These are phyloP conservation scores for Aquilaria yunnanensis DNA, from an alignment of 345 rosid species.

Conservation along the genomic window DNA sequence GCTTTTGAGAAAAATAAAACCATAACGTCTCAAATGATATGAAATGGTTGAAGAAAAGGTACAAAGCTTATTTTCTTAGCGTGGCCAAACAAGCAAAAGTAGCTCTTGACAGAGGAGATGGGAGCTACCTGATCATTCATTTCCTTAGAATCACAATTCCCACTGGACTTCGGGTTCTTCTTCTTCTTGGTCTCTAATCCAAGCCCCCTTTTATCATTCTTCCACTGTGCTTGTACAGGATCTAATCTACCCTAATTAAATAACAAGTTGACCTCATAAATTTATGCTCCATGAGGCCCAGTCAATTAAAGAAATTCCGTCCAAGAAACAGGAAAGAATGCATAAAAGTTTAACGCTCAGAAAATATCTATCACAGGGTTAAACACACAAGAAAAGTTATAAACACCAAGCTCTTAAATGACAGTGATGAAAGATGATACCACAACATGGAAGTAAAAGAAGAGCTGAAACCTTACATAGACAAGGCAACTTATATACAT, in stretches of 20 bases:
- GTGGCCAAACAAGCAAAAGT: too few species aligned
- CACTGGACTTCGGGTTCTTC: constrained; percentile 22
- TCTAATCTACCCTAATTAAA: constrained; percentile 69
- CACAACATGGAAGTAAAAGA: too few species aligned
- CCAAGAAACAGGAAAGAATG: neutral
- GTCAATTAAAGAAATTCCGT: neutral
- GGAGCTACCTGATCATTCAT: constrained; percentile 28
- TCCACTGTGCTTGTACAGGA: constrained; percentile 48
- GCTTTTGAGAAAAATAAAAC: neutral
- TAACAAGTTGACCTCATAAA: constrained; percentile 5
- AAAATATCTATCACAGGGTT: neutral
- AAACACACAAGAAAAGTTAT: neutral
- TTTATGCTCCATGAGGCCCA: neutral
- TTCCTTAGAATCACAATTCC: constrained; percentile 15
- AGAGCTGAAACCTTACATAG: too few species aligned
- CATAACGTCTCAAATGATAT: neutral
- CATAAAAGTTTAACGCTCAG: too few species aligned
- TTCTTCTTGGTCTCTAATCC: constrained; percentile 63
- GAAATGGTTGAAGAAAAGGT: neutral
- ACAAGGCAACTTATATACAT: too few species aligned
- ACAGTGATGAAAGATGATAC: too few species aligned
- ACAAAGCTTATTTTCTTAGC: neutral
- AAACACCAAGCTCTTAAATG: neutral
- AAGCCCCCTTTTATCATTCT: constrained; percentile 70
- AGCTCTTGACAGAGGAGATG: neutral